These are phyloP conservation scores for Xylaria sp. DNA, from an alignment of 495 filamentous ascomycete genomes.

Conservation along the genomic window DNA sequence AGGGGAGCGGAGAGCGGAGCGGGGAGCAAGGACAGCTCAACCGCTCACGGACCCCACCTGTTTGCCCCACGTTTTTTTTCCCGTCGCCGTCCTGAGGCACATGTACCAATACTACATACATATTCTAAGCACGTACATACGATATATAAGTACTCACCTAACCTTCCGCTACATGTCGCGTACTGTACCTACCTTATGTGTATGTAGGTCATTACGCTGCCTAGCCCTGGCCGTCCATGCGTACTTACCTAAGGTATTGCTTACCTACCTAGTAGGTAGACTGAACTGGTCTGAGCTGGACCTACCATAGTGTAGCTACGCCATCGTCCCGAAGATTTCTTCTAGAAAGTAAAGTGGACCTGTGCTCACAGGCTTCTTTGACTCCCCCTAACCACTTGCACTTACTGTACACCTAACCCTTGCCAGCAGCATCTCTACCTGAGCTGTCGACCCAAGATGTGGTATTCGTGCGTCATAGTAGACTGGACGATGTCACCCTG, in stretches of 20 bases:
- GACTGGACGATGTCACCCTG: conserved; percentile 16
- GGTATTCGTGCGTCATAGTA: conserved; percentile 1
- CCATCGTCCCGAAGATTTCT: neutral
- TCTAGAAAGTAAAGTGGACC: conserved; percentile 5
- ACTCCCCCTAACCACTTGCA: conserved; percentile 3
- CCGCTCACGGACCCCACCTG: neutral
- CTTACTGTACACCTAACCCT: too few relatives aligned
- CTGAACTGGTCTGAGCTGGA: too few relatives aligned
- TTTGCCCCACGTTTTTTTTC: conserved; percentile 19
- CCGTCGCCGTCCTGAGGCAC: neutral
- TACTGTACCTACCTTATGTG: neutral
- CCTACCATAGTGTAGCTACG: too few relatives aligned
- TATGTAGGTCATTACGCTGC: neutral
- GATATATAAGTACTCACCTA: neutral
- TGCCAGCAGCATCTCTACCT: neutral
- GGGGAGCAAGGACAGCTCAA: neutral
- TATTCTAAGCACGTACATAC: too few relatives aligned
- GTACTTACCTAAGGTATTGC: too few relatives aligned
- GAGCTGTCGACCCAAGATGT: neutral
- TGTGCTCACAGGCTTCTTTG: neutral
- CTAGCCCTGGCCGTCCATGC: neutral
- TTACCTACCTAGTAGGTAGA: too few relatives aligned
- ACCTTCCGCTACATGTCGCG: neutral
- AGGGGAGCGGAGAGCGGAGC: too few relatives aligned
- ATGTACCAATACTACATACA: too few relatives aligned